Evolutionary conservation across 352 stramenopile genomes (phyloP).

Genomic region (Blastocystis sp.): DNA sequence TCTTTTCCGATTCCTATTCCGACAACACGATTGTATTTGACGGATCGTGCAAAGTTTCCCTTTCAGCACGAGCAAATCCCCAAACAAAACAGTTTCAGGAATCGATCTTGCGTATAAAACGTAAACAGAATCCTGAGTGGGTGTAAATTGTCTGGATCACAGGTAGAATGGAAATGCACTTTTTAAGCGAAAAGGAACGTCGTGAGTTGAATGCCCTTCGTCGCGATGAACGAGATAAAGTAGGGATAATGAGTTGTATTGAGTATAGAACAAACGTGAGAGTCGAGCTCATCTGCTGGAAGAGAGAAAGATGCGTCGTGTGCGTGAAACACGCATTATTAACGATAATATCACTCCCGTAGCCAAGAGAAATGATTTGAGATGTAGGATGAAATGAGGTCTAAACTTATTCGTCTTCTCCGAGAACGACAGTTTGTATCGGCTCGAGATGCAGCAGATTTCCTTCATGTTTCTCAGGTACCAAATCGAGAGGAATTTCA

Average conservation of each 20-base stretch:
- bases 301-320: background rate
- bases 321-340: background rate
- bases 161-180: conserved; percentile 7
- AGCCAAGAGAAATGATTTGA: background rate
- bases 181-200: background rate
- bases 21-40: background rate
- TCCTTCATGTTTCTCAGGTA: background rate
- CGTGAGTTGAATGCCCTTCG: background rate
- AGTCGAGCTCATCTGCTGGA: background rate
- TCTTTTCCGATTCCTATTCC: background rate
- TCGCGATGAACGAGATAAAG: conserved; percentile 1
- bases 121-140: background rate
- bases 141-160: background rate
- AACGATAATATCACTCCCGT: background rate
- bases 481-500: background rate
- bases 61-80: background rate
- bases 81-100: background rate
- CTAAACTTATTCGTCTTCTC: background rate
- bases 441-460: background rate
- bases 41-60: background rate
- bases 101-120: conserved; percentile 1
- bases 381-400: background rate
- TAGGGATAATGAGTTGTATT: background rate
- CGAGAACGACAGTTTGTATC: background rate
- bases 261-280: conserved; percentile 2